Evolutionary conservation across 2,329 filamentous ascomycete genomes (phyloP).

Genomic region (Cercospora janseana): DNA sequence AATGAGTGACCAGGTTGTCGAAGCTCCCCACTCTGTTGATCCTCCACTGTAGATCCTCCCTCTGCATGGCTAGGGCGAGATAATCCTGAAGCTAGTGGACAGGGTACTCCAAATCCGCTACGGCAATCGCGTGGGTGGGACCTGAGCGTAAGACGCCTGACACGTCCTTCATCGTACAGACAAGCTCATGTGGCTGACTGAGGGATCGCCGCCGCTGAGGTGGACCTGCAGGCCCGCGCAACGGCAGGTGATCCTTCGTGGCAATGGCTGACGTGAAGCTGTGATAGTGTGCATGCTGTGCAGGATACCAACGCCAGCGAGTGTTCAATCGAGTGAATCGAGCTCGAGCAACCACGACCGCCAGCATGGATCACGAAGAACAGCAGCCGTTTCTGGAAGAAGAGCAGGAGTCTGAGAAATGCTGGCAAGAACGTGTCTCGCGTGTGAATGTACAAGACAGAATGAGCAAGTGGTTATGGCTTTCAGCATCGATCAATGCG

Average conservation of each 20-base stretch:
- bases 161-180: constrained; percentile 1
- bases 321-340: too few relatives aligned
- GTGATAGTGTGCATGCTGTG: background rate
- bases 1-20: background rate
- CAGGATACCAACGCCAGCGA: background rate
- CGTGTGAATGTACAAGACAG: background rate
- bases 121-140: constrained; percentile 1
- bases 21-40: constrained; percentile 1
- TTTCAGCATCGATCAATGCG: constrained; percentile 9
- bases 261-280: constrained; percentile 2
- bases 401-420: background rate
- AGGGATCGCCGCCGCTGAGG: background rate
- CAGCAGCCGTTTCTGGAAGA: constrained; percentile 4
- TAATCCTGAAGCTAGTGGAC: background rate
- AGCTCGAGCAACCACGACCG: background rate
- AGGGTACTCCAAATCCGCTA: background rate
- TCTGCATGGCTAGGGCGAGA: background rate
- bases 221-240: constrained; percentile 7
- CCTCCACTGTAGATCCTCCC: constrained; percentile 14
- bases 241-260: background rate
- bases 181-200: constrained; percentile 10
- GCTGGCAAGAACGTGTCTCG: background rate
- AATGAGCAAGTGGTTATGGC: constrained; percentile 9
- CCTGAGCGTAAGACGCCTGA: background rate
- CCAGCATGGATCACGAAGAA: constrained; percentile 13